phyloP scores from a whole-genome alignment of 139 green algal species.

The Raphidocelis subcapitata region DNA sequence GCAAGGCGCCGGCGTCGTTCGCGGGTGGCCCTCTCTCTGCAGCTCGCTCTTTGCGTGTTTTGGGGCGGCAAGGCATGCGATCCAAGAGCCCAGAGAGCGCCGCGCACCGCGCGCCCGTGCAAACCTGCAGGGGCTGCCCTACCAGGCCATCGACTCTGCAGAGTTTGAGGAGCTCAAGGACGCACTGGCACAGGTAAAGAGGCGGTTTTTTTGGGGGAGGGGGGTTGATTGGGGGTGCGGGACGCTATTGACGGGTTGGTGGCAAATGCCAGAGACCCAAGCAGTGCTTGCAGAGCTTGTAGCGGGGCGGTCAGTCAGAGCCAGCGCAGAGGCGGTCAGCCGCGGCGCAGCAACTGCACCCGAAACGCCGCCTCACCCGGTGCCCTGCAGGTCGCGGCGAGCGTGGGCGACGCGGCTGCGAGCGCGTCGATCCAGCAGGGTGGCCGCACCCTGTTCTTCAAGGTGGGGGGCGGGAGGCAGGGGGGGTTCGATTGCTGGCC shows the following conservation, averaged over 20 bases:
- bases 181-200: constrained; percentile 44
- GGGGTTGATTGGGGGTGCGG: not conserved
- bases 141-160: constrained; percentile 35
- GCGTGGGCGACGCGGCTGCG: not conserved
- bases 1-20: too few species aligned
- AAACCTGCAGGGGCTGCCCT: constrained; percentile 51
- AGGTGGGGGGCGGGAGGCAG: constrained; percentile 25
- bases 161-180: constrained; percentile 52
- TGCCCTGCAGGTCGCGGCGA: not conserved
- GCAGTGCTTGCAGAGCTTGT: too few species aligned
- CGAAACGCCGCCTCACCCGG: not conserved
- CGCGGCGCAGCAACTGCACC: not conserved
- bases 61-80: too few species aligned
- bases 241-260: not conserved
- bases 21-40: too few species aligned
- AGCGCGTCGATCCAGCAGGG: not conserved
- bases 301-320: too few species aligned
- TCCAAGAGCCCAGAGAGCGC: constrained; percentile 25
- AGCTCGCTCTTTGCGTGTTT: too few species aligned
- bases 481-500: too few species aligned
- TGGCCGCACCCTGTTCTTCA: constrained; percentile 54
- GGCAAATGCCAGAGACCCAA: too few species aligned
- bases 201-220: too few species aligned
- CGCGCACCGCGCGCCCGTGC: constrained; percentile 42
- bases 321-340: too few species aligned